Evolutionary conservation across 2,329 filamentous ascomycete species (phyloP).

Genomic region (Malbranchea zuffiana): DNA sequence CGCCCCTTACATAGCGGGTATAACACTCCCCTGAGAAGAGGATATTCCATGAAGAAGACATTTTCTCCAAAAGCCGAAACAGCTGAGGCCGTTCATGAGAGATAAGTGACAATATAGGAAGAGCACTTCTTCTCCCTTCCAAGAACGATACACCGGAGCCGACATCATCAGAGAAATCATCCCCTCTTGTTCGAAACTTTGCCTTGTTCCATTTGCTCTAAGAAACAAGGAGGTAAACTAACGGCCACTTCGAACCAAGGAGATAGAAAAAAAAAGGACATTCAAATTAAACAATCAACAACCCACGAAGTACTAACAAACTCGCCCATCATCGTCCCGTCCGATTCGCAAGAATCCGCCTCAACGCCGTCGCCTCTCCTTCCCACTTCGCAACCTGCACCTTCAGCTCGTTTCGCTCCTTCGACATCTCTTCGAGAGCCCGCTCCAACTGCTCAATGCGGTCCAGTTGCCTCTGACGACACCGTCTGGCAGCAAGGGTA

Average conservation of each 20-base stretch:
- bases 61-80: too few relatives aligned
- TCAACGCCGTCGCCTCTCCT: conserved; percentile 52
- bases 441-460: conserved; percentile 52
- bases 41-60: too few relatives aligned
- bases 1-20: too few relatives aligned
- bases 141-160: too few relatives aligned
- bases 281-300: neutral
- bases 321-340: too few relatives aligned
- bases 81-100: too few relatives aligned
- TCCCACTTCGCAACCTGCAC: conserved; percentile 54
- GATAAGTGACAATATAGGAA: conserved; percentile 8
- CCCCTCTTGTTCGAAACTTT: too few relatives aligned
- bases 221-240: too few relatives aligned
- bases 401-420: conserved; percentile 53
- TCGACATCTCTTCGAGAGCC: conserved; percentile 47
- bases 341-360: conserved; percentile 33
- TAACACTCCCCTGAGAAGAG: too few relatives aligned
- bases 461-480: conserved; percentile 59
- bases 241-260: too few relatives aligned
- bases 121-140: too few relatives aligned
- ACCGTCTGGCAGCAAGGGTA: conserved; percentile 60
- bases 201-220: too few relatives aligned
- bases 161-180: conserved; percentile 13
- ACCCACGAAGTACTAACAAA: conserved; percentile 1
- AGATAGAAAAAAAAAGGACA: conserved; percentile 3